Conservation (phyloP, 805 yeast species). For the Blastobotrys attinorum region DNA sequence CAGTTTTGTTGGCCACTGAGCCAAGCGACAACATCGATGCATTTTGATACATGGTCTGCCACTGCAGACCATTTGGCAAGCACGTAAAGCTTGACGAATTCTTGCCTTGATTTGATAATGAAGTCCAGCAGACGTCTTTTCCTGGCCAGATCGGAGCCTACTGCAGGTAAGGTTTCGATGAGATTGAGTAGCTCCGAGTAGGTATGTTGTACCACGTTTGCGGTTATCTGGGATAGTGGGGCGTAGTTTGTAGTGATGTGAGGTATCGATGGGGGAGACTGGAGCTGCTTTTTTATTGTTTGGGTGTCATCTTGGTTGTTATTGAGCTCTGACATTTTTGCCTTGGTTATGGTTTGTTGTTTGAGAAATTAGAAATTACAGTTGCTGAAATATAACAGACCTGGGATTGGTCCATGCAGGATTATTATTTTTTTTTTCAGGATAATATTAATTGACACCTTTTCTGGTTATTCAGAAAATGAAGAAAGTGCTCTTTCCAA, state of each 20-base stretch:
- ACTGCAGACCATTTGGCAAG: constrained; percentile 81
- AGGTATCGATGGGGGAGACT: constrained; percentile 37
- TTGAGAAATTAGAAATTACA: no score
- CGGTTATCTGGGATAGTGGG: constrained; percentile 52
- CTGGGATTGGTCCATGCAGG: no score
- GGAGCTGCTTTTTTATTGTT: no score
- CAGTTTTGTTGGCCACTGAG: constrained; percentile 68
- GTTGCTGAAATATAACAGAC: no score
- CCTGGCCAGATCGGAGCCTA: constrained; percentile 50
- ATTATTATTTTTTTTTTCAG: no score
- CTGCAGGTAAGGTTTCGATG: constrained; percentile 50
- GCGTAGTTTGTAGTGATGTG: constrained; percentile 67
- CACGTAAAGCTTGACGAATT: constrained; percentile 77
- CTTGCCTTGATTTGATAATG: constrained; percentile 68
- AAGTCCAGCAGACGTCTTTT: constrained; percentile 63
- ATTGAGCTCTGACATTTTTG: no score
- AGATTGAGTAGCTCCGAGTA: constrained; percentile 54
- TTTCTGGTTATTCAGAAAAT: no score
- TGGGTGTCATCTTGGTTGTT: no score
- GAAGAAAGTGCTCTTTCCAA: no score
- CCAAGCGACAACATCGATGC: constrained; percentile 87
- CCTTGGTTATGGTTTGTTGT: no score
- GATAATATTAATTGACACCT: no score
- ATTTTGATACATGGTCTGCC: constrained; percentile 57
- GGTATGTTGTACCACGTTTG: constrained; percentile 52